Base-by-base conservation (phyloP, 768 basidiomycete species). In the Rhodotorula graminis region DNA sequence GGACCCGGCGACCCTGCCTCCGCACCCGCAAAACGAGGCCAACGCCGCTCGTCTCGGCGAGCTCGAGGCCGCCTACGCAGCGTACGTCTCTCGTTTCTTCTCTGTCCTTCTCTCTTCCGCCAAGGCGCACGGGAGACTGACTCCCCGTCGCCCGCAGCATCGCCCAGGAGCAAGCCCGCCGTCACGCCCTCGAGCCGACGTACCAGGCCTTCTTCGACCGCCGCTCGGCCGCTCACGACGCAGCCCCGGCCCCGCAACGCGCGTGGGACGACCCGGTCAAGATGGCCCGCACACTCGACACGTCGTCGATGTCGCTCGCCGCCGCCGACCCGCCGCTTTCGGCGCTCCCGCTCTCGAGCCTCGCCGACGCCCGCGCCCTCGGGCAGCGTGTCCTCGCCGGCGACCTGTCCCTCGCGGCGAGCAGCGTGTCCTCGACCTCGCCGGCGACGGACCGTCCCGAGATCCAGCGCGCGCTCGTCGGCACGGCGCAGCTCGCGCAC, bases 1-100 rank as follows among this genome's bases (percentile, higher is more conserved):
- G 33, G 58, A 70, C 31, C 65, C 61, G 15, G 63, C 55, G 6
- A 15, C 47, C 9, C 60, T 75, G 14, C 73, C 70, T 16, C 70
- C 69, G 5, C 73, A 75, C 65, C 73, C 73, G 44, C 69, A 71
- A n/a, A 75, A 75, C 67, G 55, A 62, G 25, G 42, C 47, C 37
- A 75, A 75, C 44, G 53, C 64, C 16, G 56, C 59, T 10, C 65
- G 68, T 46, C 65, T 62, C 63, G 15, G 27, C 16, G 70, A 71
- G 57, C 61, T 75, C n/a, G 53, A 65, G 29, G 66, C 29, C 29
- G 60, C 52, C 31, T 74, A 65, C 47, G 67, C 61, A 14, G 55
- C 67, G 70, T 75, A 10, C 31, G 53, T 61, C 33, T 56, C 27
- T 52, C 42, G 40, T 27, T n/a, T 12, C 52, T 56, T 18, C 33